Conservation (phyloP, 164 flowering plant species). For the Umbilicus rupestris region DNA sequence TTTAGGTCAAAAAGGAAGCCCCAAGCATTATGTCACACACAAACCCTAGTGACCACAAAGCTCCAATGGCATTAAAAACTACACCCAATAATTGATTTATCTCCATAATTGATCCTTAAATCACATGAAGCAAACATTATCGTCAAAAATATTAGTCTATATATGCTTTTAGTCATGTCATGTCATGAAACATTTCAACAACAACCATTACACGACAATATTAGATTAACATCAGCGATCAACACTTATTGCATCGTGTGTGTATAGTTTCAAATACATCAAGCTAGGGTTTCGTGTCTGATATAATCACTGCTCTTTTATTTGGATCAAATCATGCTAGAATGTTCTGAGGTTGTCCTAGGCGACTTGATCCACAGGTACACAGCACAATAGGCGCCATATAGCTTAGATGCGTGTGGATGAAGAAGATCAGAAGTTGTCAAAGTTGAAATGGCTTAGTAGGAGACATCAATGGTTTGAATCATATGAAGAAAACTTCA, state of each 20-base stretch:
- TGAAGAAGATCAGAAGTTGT: neutral
- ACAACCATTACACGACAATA: neutral
- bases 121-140: too few relatives aligned
- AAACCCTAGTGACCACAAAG: too few relatives aligned
- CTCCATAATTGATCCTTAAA: neutral
- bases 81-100: neutral
- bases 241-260: neutral
- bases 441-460: neutral
- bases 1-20: too few relatives aligned
- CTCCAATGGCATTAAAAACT: too few relatives aligned
- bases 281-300: neutral
- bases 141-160: neutral
- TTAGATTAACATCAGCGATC: neutral
- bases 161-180: neutral
- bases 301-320: neutral
- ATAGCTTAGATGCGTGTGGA: constrained; percentile 2
- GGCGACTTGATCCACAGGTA: too few relatives aligned
- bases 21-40: too few relatives aligned
- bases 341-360: too few relatives aligned
- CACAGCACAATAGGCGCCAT: too few relatives aligned
- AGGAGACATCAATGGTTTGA: constrained; percentile 6
- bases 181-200: neutral
- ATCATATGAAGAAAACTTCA: neutral
- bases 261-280: neutral
- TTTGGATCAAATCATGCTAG: constrained; percentile 2